phyloP scores from a whole-genome alignment of 352 stramenopile species.

The Albugo candida region DNA sequence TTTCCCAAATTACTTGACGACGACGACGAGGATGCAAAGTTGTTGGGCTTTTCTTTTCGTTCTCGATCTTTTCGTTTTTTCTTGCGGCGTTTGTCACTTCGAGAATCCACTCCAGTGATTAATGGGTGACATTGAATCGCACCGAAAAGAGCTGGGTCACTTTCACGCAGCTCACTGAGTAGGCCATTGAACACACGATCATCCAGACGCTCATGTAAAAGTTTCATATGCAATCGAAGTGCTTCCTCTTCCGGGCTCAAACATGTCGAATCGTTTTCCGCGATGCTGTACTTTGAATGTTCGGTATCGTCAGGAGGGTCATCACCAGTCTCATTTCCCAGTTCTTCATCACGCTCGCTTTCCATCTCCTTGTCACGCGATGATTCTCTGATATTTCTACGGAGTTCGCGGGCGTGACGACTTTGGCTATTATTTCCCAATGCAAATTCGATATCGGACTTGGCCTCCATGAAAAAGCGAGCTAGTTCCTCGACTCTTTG shows the following conservation, averaged over 20 bases:
- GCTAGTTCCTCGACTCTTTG: slow-evolving; percentile 76
- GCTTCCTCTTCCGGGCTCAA: slow-evolving; percentile 14
- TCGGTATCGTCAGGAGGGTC: slow-evolving; percentile 26
- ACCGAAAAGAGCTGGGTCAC: slow-evolving; percentile 61
- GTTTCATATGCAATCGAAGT: slow-evolving; percentile 17
- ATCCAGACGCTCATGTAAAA: slow-evolving; percentile 54
- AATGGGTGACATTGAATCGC: slow-evolving; percentile 72
- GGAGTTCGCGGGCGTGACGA: neutral
- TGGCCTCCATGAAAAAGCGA: slow-evolving; percentile 79
- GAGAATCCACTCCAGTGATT: slow-evolving; percentile 50
- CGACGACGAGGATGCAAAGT: slow-evolving; percentile 13
- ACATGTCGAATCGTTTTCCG: neutral
- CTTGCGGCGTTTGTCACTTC: slow-evolving; percentile 69
- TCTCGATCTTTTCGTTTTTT: slow-evolving; percentile 71
- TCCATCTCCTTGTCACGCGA: slow-evolving; percentile 36
- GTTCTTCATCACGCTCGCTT: slow-evolving; percentile 37
- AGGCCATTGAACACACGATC: slow-evolving; percentile 59
- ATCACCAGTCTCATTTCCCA: slow-evolving; percentile 25
- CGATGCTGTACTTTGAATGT: slow-evolving; percentile 9
- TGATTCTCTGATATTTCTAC: slow-evolving; percentile 25
- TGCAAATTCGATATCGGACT: slow-evolving; percentile 79
- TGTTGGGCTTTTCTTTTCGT: slow-evolving; percentile 35
- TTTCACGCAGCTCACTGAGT: slow-evolving; percentile 54
- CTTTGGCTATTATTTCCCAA: slow-evolving; percentile 18
- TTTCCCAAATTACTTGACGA: neutral